Conservation (phyloP, 1,284 basidiomycete species). For the Schizopora paradoxa region DNA sequence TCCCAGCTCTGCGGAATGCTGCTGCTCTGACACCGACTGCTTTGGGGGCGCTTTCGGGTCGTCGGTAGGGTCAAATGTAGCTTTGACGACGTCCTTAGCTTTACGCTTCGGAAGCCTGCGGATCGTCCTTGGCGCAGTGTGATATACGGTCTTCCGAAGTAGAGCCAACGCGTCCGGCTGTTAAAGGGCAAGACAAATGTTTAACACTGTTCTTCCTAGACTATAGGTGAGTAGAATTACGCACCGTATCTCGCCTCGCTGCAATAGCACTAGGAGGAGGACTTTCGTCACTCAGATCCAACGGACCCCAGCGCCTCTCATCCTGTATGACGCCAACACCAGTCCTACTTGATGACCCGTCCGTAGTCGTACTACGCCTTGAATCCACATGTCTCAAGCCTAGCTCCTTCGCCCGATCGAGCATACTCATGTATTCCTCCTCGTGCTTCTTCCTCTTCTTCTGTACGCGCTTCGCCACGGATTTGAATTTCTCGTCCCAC, state of each 20-base stretch:
- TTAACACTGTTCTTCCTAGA: background rate
- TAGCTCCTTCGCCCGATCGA: conserved; percentile 42
- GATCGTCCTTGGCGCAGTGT: conserved; percentile 51
- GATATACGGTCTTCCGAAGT: conserved; percentile 51
- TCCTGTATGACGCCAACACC: conserved; percentile 25
- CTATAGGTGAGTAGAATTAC: conserved; percentile 18
- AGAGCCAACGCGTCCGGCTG: conserved; percentile 53
- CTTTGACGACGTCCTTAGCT: conserved; percentile 39
- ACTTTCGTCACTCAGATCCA: conserved; percentile 52
- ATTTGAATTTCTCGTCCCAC: conserved; percentile 51
- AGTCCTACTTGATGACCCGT: conserved; percentile 19
- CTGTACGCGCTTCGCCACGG: conserved; percentile 35
- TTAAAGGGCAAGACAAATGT: conserved; percentile 4
- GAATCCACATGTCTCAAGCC: conserved; percentile 35
- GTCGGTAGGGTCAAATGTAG: conserved; percentile 46
- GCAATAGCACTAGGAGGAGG: conserved; percentile 63
- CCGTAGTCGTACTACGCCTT: conserved; percentile 7
- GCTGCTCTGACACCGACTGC: conserved; percentile 56
- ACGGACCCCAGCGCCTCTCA: conserved; percentile 46
- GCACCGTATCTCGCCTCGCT: conserved; percentile 53
- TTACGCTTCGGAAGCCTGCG: conserved; percentile 46
- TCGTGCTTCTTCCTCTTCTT: conserved; percentile 37
- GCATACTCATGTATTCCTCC: conserved; percentile 35
- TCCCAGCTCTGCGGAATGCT: conserved; percentile 23
- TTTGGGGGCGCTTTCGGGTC: conserved; percentile 43